Conservation (phyloP, 352 stramenopile genomes). For the Pythium myriotylum region DNA sequence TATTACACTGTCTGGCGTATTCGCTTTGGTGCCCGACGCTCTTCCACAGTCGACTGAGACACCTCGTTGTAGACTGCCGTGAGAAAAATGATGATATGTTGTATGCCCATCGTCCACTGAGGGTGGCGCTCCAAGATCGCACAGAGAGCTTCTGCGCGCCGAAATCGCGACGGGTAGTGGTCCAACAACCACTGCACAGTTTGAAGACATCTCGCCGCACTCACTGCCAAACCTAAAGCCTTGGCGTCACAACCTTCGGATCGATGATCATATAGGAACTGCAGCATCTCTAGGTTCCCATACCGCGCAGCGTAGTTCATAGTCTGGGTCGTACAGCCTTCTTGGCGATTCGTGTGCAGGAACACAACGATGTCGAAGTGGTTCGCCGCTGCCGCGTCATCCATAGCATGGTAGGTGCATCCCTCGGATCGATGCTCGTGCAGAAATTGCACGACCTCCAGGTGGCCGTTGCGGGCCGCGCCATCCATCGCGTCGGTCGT, state of each 20-base stretch:
- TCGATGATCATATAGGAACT: slow-evolving; percentile 10
- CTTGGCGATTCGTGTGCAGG: slow-evolving; percentile 14
- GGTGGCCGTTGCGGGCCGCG: slow-evolving; percentile 8
- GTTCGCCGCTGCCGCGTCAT: slow-evolving; percentile 9
- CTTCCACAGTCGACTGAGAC: not conserved
- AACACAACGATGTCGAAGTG: slow-evolving; percentile 16
- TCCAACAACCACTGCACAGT: slow-evolving; percentile 11
- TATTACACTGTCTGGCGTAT: not conserved
- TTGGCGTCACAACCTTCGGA: slow-evolving; percentile 9
- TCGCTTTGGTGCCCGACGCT: not conserved
- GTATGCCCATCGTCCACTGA: not conserved
- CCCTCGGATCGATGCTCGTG: slow-evolving; percentile 17
- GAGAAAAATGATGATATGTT: slow-evolving; percentile 1
- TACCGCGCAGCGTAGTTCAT: slow-evolving; percentile 12
- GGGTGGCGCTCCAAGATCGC: not conserved
- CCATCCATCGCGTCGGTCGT: slow-evolving; percentile 15
- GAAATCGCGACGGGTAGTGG: not conserved
- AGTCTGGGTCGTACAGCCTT: slow-evolving; percentile 13
- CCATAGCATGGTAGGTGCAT: slow-evolving; percentile 14
- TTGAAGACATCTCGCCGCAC: not conserved
- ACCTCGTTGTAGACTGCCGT: not conserved
- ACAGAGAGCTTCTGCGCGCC: not conserved
- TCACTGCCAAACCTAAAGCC: slow-evolving; percentile 4
- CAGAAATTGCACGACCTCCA: slow-evolving; percentile 17
- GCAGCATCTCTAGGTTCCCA: slow-evolving; percentile 17